A percentile compares a stretch with the other conserved stretches of the same genome.
These are phyloP conservation scores for Penicillium lividum DNA, from an alignment of 495 filamentous ascomycete species.

Conservation along the genomic window DNA sequence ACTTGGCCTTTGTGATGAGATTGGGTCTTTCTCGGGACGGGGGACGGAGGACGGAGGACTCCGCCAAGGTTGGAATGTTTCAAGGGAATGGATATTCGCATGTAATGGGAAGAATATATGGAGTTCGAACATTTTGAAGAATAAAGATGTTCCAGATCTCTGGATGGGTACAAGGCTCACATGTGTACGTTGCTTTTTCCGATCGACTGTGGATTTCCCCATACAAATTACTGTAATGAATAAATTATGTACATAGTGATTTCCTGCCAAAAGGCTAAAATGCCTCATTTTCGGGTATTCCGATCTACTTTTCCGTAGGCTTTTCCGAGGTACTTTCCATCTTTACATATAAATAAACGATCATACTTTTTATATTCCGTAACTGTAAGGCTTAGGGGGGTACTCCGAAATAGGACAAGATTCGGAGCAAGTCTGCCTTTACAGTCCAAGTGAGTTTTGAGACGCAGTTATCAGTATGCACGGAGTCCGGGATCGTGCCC, in stretches of 20 bases:
- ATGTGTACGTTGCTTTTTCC: not conserved
- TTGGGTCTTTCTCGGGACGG: slow-evolving; percentile 10
- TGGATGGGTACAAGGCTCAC: too few species aligned
- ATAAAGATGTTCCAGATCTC: too few species aligned
- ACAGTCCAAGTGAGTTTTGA: slow-evolving; percentile 1
- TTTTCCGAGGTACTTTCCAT: not conserved
- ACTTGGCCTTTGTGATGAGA: not conserved
- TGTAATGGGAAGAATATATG: too few species aligned
- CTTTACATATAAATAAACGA: too few species aligned
- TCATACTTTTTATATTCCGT: too few species aligned
- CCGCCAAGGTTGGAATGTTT: not conserved
- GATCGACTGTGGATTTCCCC: not conserved
- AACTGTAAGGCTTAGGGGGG: not conserved
- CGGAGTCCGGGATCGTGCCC: not conserved
- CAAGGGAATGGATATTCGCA: too few species aligned
- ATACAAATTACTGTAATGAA: not conserved
- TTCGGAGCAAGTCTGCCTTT: slow-evolving; percentile 1
- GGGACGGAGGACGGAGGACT: not conserved
- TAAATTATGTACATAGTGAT: not conserved
- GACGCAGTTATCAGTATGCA: not conserved
- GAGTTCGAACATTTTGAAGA: too few species aligned
- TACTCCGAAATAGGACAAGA: not conserved
- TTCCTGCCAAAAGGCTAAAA: not conserved
- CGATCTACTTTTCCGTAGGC: not conserved
- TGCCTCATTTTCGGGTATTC: not conserved